Percentiles rank a stretch among this genome's conserved stretches.
These are phyloP conservation scores for Ophiorrhiza pumila DNA, from an alignment of 257 asterid species.

Conservation along the genomic window DNA sequence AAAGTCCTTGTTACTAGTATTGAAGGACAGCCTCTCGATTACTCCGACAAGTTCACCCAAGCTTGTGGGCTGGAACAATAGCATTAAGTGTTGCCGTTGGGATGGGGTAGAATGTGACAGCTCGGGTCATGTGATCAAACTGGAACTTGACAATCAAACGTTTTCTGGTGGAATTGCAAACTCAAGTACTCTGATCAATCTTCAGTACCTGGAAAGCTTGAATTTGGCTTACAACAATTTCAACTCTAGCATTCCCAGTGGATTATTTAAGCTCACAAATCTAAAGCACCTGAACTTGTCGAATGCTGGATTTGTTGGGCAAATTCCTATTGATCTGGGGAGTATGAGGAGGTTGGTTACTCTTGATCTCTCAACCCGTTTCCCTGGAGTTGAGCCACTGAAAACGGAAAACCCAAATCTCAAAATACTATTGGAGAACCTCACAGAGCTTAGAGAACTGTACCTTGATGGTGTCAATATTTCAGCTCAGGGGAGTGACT, in stretches of 20 bases:
- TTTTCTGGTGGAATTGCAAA: constrained; percentile 36
- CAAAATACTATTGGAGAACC: constrained; percentile 13
- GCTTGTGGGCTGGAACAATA: constrained; percentile 35
- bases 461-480: constrained; percentile 26
- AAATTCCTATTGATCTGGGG: background rate
- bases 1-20: constrained; percentile 14
- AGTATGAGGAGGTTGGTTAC: constrained; percentile 7
- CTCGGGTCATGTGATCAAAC: constrained; percentile 38
- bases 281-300: constrained; percentile 52
- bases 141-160: constrained; percentile 37
- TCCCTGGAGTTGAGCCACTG: constrained; percentile 20
- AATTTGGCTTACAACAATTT: constrained; percentile 47
- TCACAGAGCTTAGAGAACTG: constrained; percentile 8
- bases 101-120: constrained; percentile 49
- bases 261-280: constrained; percentile 33
- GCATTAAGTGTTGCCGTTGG: constrained; percentile 56
- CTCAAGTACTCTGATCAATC: constrained; percentile 36
- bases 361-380: constrained; percentile 16
- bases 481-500: constrained; percentile 19
- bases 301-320: constrained; percentile 26
- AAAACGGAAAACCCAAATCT: constrained; percentile 7
- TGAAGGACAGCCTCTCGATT: constrained; percentile 5
- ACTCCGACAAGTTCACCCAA: background rate
- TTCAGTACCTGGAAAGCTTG: constrained; percentile 38
- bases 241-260: constrained; percentile 34